Percentiles rank a stretch among this genome's conserved stretches.
These are phyloP conservation scores for Pontederia paniculata DNA, from an alignment of 176 grass and related monocot species.

Conservation along the genomic window DNA sequence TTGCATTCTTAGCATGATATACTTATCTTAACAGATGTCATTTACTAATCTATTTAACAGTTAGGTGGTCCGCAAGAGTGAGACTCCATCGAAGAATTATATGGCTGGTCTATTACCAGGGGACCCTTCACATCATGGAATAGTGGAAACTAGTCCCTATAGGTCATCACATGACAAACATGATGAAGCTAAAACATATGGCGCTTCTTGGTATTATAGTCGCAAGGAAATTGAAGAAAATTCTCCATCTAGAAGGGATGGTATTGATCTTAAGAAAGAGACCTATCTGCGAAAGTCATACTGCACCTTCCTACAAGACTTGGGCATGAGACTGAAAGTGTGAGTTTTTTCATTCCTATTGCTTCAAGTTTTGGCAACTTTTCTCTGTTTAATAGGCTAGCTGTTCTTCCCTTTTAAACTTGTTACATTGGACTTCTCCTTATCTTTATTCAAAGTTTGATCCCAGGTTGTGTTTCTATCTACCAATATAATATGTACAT, in stretches of 20 bases:
- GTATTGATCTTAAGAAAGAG: slow-evolving; percentile 84
- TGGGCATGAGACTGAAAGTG: slow-evolving; percentile 98
- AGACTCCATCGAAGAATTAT: no score
- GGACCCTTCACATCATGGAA: slow-evolving; percentile 40
- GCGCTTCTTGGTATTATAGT: slow-evolving; percentile 86
- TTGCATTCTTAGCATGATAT: no score
- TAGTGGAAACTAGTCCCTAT: slow-evolving; percentile 57
- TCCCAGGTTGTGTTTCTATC: no score
- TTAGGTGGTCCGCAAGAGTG: no score
- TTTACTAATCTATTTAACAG: no score
- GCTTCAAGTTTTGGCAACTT: neutral
- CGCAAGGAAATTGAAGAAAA: slow-evolving; percentile 88
- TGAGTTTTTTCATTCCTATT: slow-evolving; percentile 47
- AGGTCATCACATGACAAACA: slow-evolving; percentile 28
- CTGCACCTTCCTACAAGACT: slow-evolving; percentile 85
- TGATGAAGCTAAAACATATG: slow-evolving; percentile 34
- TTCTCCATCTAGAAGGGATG: slow-evolving; percentile 59
- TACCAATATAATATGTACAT: no score
- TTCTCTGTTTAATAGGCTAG: neutral
- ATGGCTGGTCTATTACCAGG: neutral
- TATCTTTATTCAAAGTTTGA: no score
- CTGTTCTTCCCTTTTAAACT: neutral
- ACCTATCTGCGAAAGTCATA: slow-evolving; percentile 83
- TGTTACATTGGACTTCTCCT: neutral
- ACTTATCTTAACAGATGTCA: no score